Evolutionary conservation across 768 basidiomycete genomes (phyloP), one percentile per base, ranked within the genome.

Genomic region (Termitomyces sp.): DNA sequence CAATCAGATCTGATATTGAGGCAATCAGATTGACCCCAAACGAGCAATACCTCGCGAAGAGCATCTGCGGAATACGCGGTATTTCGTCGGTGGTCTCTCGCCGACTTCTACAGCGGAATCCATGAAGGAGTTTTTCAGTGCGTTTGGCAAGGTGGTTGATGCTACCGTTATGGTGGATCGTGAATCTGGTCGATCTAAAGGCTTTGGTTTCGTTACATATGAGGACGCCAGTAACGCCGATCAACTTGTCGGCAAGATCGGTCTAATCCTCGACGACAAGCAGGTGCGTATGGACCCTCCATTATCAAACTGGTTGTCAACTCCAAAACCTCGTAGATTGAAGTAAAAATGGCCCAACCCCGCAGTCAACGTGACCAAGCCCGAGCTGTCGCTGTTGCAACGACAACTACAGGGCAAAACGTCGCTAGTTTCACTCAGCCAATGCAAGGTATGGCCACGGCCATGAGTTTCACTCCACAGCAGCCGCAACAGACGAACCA

Each of bases 191-290:
- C 77, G 88, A 27, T 87, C 85, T 34, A 91, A 93, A 70, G 91
- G 91, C 1, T 93, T 93, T 63, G 91, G 90, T 0, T 93, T 93
- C 61, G 86, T 93, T 47, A 93, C 91, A 0, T 93, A 91, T 68
- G 83, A 85, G 62, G 85, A 88, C 61, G 77, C 75, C 54, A 81
- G 80, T 41, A 82, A 81, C 58, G 80, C 86, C 7, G 87, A 89
- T 27, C 81, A 83, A 60, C 81, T 88, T 11, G 81, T 93, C 44
- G 84, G 82, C 3, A 83, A 83, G 60, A 74, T 83, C n/a, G 86
- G 84, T 15, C 76, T 91, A 45, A 75, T 85, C 22, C 72, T 92
- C 53, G 90, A 92, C 60, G 91, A 90, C 47, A 91, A 91, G 67
- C 81, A 86, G 78, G 91, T 86, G 52, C 61, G 81, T 61, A 16